These are phyloP conservation scores for Populus nigra DNA, from an alignment of 345 rosid genomes.

Conservation along the genomic window DNA sequence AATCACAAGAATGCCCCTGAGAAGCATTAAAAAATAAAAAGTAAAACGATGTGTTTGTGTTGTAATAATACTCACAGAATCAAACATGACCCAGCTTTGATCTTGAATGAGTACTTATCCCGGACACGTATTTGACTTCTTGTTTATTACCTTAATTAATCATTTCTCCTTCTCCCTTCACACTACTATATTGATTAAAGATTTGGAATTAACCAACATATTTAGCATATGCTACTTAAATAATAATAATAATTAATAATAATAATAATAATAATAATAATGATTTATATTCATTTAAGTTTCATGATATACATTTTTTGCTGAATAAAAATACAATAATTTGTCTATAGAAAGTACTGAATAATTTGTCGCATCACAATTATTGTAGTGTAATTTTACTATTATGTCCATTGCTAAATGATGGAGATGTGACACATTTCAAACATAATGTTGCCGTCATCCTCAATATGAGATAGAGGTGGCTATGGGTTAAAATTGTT, in stretches of 20 bases:
- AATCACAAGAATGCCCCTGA: conserved; percentile 9
- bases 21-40: background rate
- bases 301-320: too few species aligned
- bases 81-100: background rate
- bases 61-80: background rate
- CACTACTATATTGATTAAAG: background rate
- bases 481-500: too few species aligned
- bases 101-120: background rate
- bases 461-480: too few species aligned
- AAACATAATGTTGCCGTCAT: background rate
- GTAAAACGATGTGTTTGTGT: background rate
- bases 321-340: too few species aligned
- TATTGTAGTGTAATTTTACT: too few species aligned
- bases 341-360: too few species aligned
- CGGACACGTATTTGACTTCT: background rate
- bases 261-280: too few species aligned
- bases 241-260: background rate
- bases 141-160: too few species aligned
- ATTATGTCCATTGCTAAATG: background rate
- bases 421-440: background rate
- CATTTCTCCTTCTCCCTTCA: background rate
- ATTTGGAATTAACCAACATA: background rate
- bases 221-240: background rate
- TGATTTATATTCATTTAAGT: too few species aligned
- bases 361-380: too few species aligned